Conservation (phyloP, 495 filamentous ascomycete genomes). For the Xylaria flabelliformis region DNA sequence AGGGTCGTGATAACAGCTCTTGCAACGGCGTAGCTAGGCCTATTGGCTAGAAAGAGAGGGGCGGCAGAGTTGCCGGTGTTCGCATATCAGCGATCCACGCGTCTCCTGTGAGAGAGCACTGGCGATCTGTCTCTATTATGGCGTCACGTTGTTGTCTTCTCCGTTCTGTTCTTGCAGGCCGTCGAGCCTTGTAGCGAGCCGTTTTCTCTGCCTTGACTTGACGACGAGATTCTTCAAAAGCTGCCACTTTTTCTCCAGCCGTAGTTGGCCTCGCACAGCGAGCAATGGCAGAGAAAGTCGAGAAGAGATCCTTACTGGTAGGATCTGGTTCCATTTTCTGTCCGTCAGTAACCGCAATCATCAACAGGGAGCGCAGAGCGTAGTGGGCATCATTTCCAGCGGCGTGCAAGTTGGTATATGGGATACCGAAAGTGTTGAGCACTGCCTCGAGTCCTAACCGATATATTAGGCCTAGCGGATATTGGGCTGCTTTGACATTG, state of each 20-base stretch:
- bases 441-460: constrained; percentile 30
- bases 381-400: constrained; percentile 34
- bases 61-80: constrained; percentile 16
- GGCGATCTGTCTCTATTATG: constrained; percentile 12
- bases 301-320: constrained; percentile 20
- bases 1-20: constrained; percentile 18
- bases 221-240: constrained; percentile 22
- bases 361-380: constrained; percentile 30
- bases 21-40: constrained; percentile 19
- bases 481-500: constrained; percentile 32
- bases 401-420: constrained; percentile 27
- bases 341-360: constrained; percentile 32
- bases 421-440: constrained; percentile 30
- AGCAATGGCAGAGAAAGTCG: constrained; percentile 17
- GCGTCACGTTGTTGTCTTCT: constrained; percentile 22
- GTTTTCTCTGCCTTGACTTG: constrained; percentile 9
- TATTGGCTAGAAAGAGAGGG: constrained; percentile 24
- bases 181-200: constrained; percentile 22
- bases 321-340: constrained; percentile 21
- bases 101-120: constrained; percentile 21
- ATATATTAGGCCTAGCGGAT: constrained; percentile 29
- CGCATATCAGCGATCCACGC: constrained; percentile 17
- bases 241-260: constrained; percentile 19
- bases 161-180: constrained; percentile 23
- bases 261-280: constrained; percentile 19